These are phyloP conservation scores for Polymyxa betae DNA, from an alignment of 208 protist species.

Conservation along the genomic window DNA sequence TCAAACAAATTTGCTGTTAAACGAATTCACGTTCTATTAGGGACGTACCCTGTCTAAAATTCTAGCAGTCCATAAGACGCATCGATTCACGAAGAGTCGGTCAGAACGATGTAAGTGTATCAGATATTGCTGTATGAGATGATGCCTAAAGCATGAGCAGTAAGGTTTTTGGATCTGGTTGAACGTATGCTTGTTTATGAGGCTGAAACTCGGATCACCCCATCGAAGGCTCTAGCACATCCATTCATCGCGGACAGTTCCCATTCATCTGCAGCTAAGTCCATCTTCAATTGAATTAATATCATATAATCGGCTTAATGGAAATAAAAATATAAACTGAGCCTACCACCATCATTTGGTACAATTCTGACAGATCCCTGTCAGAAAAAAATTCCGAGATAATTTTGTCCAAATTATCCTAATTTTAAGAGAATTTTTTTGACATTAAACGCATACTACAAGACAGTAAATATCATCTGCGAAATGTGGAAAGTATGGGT, in stretches of 20 bases:
- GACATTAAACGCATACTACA: too few species aligned
- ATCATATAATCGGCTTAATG: too few species aligned
- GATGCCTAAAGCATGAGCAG: neutral
- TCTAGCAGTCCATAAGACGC: neutral
- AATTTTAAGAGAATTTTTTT: too few species aligned
- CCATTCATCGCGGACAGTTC: constrained; percentile 29
- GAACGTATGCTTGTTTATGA: constrained; percentile 23
- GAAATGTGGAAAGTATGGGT: too few species aligned
- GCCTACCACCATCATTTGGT: too few species aligned
- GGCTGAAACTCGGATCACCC: neutral
- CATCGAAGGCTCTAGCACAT: constrained; percentile 1
- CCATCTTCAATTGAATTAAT: too few species aligned
- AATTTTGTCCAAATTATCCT: too few species aligned
- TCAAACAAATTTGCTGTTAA: neutral
- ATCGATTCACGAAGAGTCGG: neutral
- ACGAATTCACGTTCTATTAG: neutral
- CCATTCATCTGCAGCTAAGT: too few species aligned
- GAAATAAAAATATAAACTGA: too few species aligned
- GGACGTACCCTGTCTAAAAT: neutral
- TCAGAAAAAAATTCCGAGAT: too few species aligned
- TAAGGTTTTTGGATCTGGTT: neutral
- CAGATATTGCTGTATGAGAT: neutral
- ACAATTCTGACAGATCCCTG: too few species aligned
- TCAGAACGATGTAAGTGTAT: neutral
- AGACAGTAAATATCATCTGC: too few species aligned